Percentiles rank a stretch among this genome's conserved stretches.
Evolutionary conservation across 2,329 filamentous ascomycete species (phyloP).

Genomic region (Penicillium sp.): DNA sequence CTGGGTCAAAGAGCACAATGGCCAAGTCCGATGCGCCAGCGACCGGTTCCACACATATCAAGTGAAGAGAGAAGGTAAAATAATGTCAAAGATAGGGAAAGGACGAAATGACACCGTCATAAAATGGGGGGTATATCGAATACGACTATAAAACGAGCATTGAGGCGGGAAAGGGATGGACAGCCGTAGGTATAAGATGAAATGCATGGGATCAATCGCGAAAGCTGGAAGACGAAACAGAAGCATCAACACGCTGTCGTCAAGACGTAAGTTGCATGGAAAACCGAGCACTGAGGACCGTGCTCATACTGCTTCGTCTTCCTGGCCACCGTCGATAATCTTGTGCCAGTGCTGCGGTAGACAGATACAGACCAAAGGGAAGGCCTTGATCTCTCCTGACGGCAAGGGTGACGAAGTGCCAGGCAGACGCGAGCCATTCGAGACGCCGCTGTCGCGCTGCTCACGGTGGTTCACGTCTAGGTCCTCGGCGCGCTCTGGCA

Average conservation of each 20-base stretch:
- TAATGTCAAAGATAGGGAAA: conserved; percentile 15
- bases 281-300: conserved; percentile 14
- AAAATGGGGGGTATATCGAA: conserved; percentile 35
- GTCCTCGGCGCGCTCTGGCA: conserved; percentile 79
- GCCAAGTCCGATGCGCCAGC: conserved; percentile 22
- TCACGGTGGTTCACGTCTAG: conserved; percentile 73
- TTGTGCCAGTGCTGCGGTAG: conserved; percentile 93
- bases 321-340: conserved; percentile 80
- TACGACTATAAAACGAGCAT: conserved; percentile 20
- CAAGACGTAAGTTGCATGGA: conserved; percentile 36
- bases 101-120: conserved; percentile 22
- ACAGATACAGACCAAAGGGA: conserved; percentile 94
- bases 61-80: conserved; percentile 10
- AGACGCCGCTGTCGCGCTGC: conserved; percentile 91
- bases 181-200: conserved; percentile 16
- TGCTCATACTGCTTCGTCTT: conserved; percentile 27
- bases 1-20: conserved; percentile 11
- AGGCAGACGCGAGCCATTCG: conserved; percentile 64
- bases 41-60: conserved; percentile 17
- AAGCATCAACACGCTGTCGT: conserved; percentile 35
- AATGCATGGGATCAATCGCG: conserved; percentile 8
- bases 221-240: conserved; percentile 15
- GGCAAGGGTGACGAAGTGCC: conserved; percentile 58
- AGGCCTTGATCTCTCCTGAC: conserved; percentile 89
- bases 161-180: conserved; percentile 9